A percentile compares a stretch with the other conserved stretches of the same genome.
Evolutionary conservation across 176 grass and related monocot genomes (phyloP).

Genomic region (Miscanthus lutarioriparius): DNA sequence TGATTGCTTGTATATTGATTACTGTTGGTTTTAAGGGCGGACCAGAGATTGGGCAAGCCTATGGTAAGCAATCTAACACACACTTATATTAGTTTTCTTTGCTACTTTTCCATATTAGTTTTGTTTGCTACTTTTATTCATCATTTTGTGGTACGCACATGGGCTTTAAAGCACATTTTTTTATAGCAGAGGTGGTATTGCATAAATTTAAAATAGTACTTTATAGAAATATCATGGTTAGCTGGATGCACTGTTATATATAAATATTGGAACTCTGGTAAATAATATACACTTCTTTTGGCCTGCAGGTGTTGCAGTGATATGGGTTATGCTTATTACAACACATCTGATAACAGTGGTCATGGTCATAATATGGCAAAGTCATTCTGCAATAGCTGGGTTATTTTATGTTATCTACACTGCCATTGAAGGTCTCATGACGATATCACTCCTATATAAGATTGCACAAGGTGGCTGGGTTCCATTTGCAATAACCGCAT

Average conservation of each 20-base stretch:
- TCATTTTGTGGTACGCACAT: neutral
- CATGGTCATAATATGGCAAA: constrained; percentile 73
- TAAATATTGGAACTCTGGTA: neutral
- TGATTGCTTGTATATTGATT: constrained; percentile 68
- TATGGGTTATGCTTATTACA: constrained; percentile 95
- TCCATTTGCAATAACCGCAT: constrained; percentile 70
- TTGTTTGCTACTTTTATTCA: neutral
- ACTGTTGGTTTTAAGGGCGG: constrained; percentile 73
- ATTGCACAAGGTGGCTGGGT: constrained; percentile 78
- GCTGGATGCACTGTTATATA: neutral
- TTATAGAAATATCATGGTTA: neutral
- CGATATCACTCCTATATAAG: constrained; percentile 76
- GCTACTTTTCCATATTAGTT: neutral
- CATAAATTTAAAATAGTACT: neutral
- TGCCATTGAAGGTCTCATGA: constrained; percentile 57
- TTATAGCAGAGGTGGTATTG: neutral
- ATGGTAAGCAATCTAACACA: constrained; percentile 50
- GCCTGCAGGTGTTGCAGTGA: constrained; percentile 72
- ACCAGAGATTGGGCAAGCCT: constrained; percentile 80
- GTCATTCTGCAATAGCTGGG: constrained; percentile 30
- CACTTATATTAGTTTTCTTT: constrained; percentile 6
- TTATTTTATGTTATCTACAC: constrained; percentile 46
- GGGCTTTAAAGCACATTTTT: neutral
- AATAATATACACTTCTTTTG: constrained; percentile 15
- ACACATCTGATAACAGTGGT: constrained; percentile 60